Evolutionary conservation across 208 protist genomes (phyloP).

Genomic region (Trypanosomatidae sp.): DNA sequence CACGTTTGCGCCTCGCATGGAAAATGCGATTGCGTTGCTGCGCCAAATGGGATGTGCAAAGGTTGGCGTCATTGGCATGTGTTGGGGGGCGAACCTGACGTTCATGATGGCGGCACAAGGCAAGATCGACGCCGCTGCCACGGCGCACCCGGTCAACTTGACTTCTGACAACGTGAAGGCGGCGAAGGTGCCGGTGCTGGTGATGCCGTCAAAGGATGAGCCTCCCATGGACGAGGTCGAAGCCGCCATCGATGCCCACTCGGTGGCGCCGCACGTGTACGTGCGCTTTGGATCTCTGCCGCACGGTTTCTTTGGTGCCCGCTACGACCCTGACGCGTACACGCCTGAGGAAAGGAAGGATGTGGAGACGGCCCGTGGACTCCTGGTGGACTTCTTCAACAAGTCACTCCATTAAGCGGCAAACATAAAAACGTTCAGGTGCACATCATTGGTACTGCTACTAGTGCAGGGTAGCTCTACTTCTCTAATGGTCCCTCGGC

Average conservation of each 20-base stretch:
- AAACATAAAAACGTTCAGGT: not conserved
- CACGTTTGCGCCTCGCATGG: conserved; percentile 13
- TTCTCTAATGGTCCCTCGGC: not conserved
- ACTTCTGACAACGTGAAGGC: conserved; percentile 2
- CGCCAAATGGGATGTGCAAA: conserved; percentile 39
- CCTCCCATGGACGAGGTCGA: conserved; percentile 33
- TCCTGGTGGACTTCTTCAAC: conserved; percentile 35
- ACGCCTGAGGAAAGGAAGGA: conserved; percentile 27
- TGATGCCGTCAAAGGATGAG: conserved; percentile 62
- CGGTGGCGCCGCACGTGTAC: conserved; percentile 29
- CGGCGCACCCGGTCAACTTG: conserved; percentile 46
- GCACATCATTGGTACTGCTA: not conserved
- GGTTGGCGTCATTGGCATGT: conserved; percentile 50
- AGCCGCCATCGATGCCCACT: conserved; percentile 30
- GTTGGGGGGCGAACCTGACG: conserved; percentile 48
- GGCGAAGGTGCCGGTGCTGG: conserved; percentile 31
- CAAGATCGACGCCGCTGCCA: conserved; percentile 31
- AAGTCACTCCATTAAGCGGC: conserved; percentile 19
- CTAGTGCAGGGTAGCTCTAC: not conserved
- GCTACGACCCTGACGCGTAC: conserved; percentile 39
- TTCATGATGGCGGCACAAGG: conserved; percentile 27
- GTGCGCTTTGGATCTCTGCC: conserved; percentile 35
- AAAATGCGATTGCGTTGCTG: conserved; percentile 36
- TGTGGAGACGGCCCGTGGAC: conserved; percentile 22
- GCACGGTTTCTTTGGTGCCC: conserved; percentile 59